Evolutionary conservation across 2,329 filamentous ascomycete species (phyloP).

Genomic region (Alternaria triticimaculans): DNA sequence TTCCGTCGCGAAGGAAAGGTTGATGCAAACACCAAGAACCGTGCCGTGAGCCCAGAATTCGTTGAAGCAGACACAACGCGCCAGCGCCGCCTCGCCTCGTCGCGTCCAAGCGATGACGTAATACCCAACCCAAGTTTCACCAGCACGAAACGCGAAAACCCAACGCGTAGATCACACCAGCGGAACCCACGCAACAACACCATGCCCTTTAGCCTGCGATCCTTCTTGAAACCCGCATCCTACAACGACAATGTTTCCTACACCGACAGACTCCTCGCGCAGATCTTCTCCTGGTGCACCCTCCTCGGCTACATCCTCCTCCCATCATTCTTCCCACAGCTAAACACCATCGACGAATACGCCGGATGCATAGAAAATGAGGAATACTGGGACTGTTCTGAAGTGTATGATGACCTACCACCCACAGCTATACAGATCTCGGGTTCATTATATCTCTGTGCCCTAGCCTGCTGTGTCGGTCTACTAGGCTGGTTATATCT

Average conservation of each 20-base stretch:
- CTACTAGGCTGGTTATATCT: slow-evolving; percentile 53
- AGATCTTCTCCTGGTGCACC: slow-evolving; percentile 54
- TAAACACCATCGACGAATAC: slow-evolving; percentile 35
- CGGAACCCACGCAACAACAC: neutral
- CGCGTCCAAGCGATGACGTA: slow-evolving; percentile 6
- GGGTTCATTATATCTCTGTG: slow-evolving; percentile 55
- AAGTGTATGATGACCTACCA: slow-evolving; percentile 16
- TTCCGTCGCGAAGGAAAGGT: neutral
- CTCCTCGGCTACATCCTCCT: slow-evolving; percentile 62
- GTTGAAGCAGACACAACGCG: neutral
- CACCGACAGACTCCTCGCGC: slow-evolving; percentile 57
- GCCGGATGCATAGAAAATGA: slow-evolving; percentile 17
- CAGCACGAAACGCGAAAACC: neutral
- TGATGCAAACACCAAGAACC: neutral
- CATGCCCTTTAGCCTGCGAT: slow-evolving; percentile 55
- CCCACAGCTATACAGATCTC: slow-evolving; percentile 46
- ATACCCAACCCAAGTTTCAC: neutral
- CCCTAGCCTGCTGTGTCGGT: slow-evolving; percentile 53
- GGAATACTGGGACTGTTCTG: slow-evolving; percentile 1
- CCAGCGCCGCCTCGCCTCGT: neutral
- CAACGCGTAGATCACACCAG: neutral
- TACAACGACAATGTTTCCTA: slow-evolving; percentile 52
- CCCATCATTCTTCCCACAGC: slow-evolving; percentile 58
- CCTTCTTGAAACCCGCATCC: neutral
- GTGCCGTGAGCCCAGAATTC: neutral